Conservation (phyloP, 1,139 yeast genomes). For the Pichia sp. region DNA sequence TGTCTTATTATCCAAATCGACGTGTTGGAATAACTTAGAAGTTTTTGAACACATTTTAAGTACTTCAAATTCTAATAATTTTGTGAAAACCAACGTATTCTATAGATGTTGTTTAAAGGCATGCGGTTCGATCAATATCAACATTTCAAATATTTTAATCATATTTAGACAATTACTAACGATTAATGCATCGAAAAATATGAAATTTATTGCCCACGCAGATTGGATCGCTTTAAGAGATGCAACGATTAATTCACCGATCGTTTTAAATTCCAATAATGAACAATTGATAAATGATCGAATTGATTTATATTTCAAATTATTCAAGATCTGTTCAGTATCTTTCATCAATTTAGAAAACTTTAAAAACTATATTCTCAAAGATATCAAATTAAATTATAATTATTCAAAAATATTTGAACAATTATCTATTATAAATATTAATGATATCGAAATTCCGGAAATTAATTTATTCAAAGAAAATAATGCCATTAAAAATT, state of each 20-base stretch:
- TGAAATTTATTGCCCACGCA: constrained; percentile 63
- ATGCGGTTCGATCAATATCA: constrained; percentile 53
- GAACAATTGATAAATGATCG: constrained; percentile 29
- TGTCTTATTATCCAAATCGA: constrained; percentile 61
- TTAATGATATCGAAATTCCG: constrained; percentile 31
- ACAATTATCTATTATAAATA: constrained; percentile 28
- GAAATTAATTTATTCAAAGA: constrained; percentile 23
- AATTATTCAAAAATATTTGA: constrained; percentile 31
- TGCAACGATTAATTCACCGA: constrained; percentile 52
- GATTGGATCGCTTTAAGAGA: constrained; percentile 86
- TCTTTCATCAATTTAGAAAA: constrained; percentile 39
- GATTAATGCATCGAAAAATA: constrained; percentile 46
- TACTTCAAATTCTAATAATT: constrained; percentile 51
- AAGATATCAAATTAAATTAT: constrained; percentile 33
- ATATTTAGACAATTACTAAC: constrained; percentile 55
- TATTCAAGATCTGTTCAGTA: constrained; percentile 43
- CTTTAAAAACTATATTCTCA: constrained; percentile 32
- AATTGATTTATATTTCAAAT: constrained; percentile 47
- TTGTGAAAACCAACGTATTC: constrained; percentile 61
- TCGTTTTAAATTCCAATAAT: constrained; percentile 15
- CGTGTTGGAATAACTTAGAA: constrained; percentile 59
- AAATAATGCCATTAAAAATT: constrained; percentile 22
- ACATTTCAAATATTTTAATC: constrained; percentile 45
- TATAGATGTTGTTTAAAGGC: constrained; percentile 73
- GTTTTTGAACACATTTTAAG: constrained; percentile 58